Evolutionary conservation across 306 rosid species (phyloP).

Genomic region (Glycyrrhiza uralensis): DNA sequence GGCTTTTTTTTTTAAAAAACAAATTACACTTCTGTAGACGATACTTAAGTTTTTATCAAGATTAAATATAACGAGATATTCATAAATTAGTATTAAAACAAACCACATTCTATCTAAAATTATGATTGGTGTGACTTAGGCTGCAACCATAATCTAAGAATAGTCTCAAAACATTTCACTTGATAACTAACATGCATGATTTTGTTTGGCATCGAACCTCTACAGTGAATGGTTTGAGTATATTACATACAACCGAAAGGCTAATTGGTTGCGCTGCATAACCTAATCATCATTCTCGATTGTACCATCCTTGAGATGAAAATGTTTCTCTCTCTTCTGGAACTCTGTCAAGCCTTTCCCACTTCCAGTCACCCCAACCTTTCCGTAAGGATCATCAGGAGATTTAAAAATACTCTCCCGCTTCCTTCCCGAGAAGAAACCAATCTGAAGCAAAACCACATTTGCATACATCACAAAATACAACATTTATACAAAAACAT

Average conservation of each 20-base stretch:
- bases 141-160: background rate
- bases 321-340: conserved; percentile 92
- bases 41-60: too few species aligned
- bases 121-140: too few species aligned
- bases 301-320: conserved; percentile 90
- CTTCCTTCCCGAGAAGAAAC: conserved; percentile 89
- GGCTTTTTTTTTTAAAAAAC: too few species aligned
- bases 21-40: too few species aligned
- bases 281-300: conserved; percentile 74
- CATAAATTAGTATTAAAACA: too few species aligned
- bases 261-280: background rate
- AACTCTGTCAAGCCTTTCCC: conserved; percentile 98
- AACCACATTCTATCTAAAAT: too few species aligned
- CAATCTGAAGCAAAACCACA: conserved; percentile 48
- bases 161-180: conserved; percentile 14
- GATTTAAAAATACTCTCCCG: conserved; percentile 97
- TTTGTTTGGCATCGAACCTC: conserved; percentile 9
- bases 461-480: background rate
- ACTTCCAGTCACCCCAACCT: conserved; percentile 99
- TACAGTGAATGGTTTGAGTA: conserved; percentile 21
- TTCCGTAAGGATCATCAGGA: conserved; percentile 90
- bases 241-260: conserved; percentile 24
- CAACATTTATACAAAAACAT: background rate
- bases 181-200: background rate
- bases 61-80: too few species aligned